phyloP scores from a whole-genome alignment of 441 rosid genomes.

The Mallotus repandus region DNA sequence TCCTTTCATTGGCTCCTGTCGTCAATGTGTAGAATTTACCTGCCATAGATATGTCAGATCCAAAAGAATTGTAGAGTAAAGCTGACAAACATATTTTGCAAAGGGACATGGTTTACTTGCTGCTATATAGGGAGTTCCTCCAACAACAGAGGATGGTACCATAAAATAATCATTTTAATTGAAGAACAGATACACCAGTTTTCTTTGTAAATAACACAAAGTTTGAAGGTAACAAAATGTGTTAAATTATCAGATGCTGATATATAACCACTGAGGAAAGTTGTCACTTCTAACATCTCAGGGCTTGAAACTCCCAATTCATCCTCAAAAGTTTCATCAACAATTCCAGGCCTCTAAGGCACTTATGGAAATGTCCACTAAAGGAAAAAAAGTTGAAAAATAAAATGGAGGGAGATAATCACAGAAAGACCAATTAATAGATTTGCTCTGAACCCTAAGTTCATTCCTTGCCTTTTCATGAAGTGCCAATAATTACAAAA shows the following conservation, averaged over 20 bases:
- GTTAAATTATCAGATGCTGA: neutral
- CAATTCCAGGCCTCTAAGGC: neutral
- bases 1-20: conserved; percentile 85
- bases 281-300: neutral
- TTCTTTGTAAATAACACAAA: neutral
- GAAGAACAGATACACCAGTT: neutral
- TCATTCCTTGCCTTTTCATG: neutral
- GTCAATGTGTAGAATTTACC: conserved; percentile 85
- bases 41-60: conserved; percentile 24
- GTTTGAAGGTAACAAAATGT: neutral
- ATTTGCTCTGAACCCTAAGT: neutral
- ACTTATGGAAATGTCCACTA: too few species aligned
- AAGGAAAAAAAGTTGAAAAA: too few species aligned
- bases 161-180: neutral
- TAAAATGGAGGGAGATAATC: neutral
- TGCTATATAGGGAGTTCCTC: neutral
- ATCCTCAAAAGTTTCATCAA: neutral
- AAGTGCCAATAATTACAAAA: neutral
- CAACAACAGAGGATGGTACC: neutral
- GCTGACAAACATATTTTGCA: neutral
- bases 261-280: neutral
- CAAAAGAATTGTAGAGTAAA: neutral
- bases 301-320: neutral
- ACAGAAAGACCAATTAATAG: neutral
- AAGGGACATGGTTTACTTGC: neutral